Base-by-base conservation (phyloP, 805 yeast species). In the Candida hungchunana region DNA sequence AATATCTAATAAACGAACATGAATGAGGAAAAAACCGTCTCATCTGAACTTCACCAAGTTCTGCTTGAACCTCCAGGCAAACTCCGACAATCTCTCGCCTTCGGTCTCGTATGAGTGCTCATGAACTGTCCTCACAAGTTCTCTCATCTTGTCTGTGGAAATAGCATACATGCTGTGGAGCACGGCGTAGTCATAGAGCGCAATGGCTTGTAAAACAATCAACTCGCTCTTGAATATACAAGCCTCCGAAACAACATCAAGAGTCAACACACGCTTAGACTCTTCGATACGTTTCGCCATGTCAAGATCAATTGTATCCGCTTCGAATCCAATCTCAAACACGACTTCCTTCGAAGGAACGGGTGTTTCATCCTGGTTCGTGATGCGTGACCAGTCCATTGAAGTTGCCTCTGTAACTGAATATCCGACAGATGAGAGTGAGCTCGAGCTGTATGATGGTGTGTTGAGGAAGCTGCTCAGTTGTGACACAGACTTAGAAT, bases 171-270 rank as follows among this genome's bases (percentile, higher is more conserved):
- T n/a, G 11, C 35, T 18, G 7, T 37, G 32, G 10, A 39, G n/a
- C 5, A 41, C 37, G n/a, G 42, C 26, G 26, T 32, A 44, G 22
- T 45, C 47, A 25, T 39, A 44, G 58, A 67, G 17, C 26, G 37
- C 39, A 1, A 26, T 21, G 59, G 32, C 0, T 12, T 22, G 38
- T 3, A 37, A 14, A 13, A 39, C 7, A 12, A 39, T 36, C 1
- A 32, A 5, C 40, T 71, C 76, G 23, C 51, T 48, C 20, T 41
- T 44, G 35, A 51, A 46, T 8, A n/a, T n/a, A n/a, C n/a, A n/a
- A n/a, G n/a, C n/a, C n/a, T n/a, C n/a, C n/a, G n/a, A n/a, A n/a
- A n/a, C n/a, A n/a, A n/a, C 26, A 4, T 60, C 48, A 4, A 58
- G 13, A 11, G 37, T 31, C 0, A 44, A 42, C 1, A 62, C 36